Percentiles rank a stretch among this genome's conserved stretches.
These are phyloP conservation scores for Rubia balearica DNA, from an alignment of 305 asterid species.

Conservation along the genomic window DNA sequence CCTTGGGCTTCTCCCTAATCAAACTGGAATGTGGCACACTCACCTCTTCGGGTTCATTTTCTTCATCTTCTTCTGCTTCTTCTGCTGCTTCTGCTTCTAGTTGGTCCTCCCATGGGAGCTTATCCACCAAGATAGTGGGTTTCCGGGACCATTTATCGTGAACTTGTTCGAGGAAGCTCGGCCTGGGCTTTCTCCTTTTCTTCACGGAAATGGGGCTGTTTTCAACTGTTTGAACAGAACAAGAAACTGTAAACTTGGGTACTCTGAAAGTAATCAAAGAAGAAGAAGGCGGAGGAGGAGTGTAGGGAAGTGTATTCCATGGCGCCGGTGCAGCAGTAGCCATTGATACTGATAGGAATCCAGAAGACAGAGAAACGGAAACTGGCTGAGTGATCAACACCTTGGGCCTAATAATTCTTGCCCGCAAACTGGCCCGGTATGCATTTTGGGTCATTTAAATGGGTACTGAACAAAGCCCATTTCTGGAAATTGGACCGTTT, in stretches of 20 bases:
- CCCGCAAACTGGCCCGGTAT: neutral
- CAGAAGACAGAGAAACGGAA: neutral
- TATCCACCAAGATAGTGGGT: constrained; percentile 43
- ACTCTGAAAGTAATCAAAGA: constrained; percentile 22
- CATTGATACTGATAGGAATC: constrained; percentile 16
- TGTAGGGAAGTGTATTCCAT: constrained; percentile 23
- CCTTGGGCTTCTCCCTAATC: constrained; percentile 23
- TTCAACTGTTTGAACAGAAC: constrained; percentile 42
- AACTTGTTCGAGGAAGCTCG: constrained; percentile 70
- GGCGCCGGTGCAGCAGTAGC: constrained; percentile 34
- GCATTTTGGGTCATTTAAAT: neutral
- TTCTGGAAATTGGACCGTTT: neutral
- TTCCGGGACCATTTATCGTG: constrained; percentile 72
- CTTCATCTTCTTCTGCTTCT: constrained; percentile 4
- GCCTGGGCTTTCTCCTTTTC: constrained; percentile 71
- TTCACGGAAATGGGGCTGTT: constrained; percentile 23
- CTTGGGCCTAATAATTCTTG: neutral
- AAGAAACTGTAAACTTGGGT: constrained; percentile 29
- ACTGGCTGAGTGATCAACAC: neutral
- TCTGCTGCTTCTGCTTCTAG: constrained; percentile 11
- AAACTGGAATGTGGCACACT: constrained; percentile 13
- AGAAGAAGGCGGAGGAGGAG: constrained; percentile 24
- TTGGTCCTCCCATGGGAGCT: constrained; percentile 80
- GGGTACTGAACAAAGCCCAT: neutral
- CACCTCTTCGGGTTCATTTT: constrained; percentile 28